Evolutionary conservation across 768 basidiomycete species (phyloP).

Genomic region (Boletus rufocinnamomeus): DNA sequence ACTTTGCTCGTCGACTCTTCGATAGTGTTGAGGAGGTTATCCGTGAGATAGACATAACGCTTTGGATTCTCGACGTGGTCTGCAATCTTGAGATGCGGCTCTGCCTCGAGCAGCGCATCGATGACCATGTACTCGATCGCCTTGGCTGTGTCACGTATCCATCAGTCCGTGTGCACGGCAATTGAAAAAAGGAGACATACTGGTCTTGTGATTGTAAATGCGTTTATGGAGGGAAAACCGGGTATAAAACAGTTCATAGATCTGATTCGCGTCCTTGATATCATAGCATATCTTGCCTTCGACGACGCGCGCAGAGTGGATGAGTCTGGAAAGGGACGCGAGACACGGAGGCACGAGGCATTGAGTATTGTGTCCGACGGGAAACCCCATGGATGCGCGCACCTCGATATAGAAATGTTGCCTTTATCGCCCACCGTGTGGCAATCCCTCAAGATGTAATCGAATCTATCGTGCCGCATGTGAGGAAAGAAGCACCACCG

Average conservation of each 20-base stretch:
- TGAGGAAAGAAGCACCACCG: constrained; percentile 1
- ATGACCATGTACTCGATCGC: constrained; percentile 86
- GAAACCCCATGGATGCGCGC: not conserved
- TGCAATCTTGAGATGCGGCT: constrained; percentile 63
- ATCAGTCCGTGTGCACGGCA: not conserved
- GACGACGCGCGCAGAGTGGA: constrained; percentile 74
- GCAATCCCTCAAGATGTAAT: constrained; percentile 78
- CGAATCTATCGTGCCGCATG: constrained; percentile 51
- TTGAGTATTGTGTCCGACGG: not conserved
- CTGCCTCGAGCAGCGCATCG: constrained; percentile 71
- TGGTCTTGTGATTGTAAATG: constrained; percentile 82
- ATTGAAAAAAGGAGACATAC: not conserved
- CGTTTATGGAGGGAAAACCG: constrained; percentile 81
- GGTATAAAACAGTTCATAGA: constrained; percentile 72
- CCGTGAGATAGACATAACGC: constrained; percentile 65
- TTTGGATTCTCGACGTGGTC: constrained; percentile 55
- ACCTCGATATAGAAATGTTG: constrained; percentile 52
- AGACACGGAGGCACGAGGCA: not conserved
- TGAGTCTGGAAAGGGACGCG: constrained; percentile 46
- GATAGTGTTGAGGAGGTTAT: constrained; percentile 63
- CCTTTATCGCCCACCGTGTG: constrained; percentile 68
- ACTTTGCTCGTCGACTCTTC: constrained; percentile 47
- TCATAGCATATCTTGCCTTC: constrained; percentile 76
- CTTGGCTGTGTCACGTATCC: constrained; percentile 46
- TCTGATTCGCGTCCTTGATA: constrained; percentile 76